Conservation (phyloP, 345 rosid species). For the Camelina laxa region DNA sequence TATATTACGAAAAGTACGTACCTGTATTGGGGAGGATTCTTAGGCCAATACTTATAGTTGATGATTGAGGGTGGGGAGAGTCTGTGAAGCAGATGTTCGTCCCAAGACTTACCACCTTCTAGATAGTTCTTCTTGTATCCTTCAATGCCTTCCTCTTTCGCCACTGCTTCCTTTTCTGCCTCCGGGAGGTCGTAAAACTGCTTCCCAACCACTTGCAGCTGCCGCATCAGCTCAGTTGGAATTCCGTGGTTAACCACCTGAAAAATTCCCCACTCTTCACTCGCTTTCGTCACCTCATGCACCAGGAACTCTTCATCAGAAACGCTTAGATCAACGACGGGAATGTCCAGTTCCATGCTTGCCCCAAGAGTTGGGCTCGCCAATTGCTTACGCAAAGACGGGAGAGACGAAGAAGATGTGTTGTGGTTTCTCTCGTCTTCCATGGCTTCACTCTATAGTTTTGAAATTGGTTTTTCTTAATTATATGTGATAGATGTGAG, state of each 20-base stretch:
- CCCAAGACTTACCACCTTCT: background rate
- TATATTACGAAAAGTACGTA: background rate
- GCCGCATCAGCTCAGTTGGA: slow-evolving; percentile 43
- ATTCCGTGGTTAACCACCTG: slow-evolving; percentile 50
- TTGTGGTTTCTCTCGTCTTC: background rate
- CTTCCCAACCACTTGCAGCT: slow-evolving; percentile 44
- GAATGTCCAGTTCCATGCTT: background rate
- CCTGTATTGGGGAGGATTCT: slow-evolving; percentile 16
- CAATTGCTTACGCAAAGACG: background rate
- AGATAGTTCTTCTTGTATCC: slow-evolving; percentile 1
- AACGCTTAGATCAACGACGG: slow-evolving; percentile 47
- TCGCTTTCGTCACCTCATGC: slow-evolving; percentile 43
- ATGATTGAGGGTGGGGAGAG: slow-evolving; percentile 2
- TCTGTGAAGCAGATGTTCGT: slow-evolving; percentile 7
- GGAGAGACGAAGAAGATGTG: background rate
- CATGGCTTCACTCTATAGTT: background rate
- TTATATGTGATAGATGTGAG: background rate
- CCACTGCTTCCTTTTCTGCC: background rate
- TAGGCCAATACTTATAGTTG: slow-evolving; percentile 20
- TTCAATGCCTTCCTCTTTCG: background rate
- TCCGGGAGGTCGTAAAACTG: background rate
- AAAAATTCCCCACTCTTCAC: slow-evolving; percentile 50
- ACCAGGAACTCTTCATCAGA: slow-evolving; percentile 37
- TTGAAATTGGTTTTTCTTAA: no score
- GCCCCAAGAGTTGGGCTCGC: background rate